These are phyloP conservation scores for Madurella fahalii DNA, from an alignment of 2,329 filamentous ascomycete species.

Conservation along the genomic window DNA sequence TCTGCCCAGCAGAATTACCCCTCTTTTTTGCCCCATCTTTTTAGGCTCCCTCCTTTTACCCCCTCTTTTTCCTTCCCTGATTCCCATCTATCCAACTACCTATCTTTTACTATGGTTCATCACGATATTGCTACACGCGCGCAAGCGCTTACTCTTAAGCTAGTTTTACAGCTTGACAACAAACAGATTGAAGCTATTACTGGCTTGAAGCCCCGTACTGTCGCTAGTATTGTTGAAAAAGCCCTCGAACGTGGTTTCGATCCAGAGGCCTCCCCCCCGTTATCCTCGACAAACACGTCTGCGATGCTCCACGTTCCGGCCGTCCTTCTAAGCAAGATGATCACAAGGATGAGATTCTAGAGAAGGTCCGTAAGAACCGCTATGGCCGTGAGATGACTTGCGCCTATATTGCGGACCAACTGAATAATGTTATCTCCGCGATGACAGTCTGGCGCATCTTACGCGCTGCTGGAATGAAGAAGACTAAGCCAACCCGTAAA, in stretches of 20 bases:
- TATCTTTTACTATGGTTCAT: not conserved
- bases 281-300: slow-evolving; percentile 1
- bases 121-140: slow-evolving; percentile 6
- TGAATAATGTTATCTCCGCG: not conserved
- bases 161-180: not conserved
- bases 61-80: too few relatives aligned
- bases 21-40: too few relatives aligned
- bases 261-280: not conserved
- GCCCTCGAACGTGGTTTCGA: not conserved
- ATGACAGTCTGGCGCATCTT: slow-evolving; percentile 4
- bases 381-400: slow-evolving; percentile 2
- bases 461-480: not conserved
- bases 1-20: too few relatives aligned
- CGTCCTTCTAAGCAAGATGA: not conserved
- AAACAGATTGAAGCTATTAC: not conserved
- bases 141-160: not conserved
- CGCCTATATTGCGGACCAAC: not conserved
- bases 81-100: too few relatives aligned
- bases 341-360: not conserved
- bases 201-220: not conserved
- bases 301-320: not conserved
- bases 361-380: not conserved
- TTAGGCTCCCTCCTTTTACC: too few relatives aligned
- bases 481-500: slow-evolving; percentile 4
- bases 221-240: not conserved